These are phyloP conservation scores for Hymenoscyphus albidus DNA, from an alignment of 2,329 filamentous ascomycete species.

Conservation along the genomic window DNA sequence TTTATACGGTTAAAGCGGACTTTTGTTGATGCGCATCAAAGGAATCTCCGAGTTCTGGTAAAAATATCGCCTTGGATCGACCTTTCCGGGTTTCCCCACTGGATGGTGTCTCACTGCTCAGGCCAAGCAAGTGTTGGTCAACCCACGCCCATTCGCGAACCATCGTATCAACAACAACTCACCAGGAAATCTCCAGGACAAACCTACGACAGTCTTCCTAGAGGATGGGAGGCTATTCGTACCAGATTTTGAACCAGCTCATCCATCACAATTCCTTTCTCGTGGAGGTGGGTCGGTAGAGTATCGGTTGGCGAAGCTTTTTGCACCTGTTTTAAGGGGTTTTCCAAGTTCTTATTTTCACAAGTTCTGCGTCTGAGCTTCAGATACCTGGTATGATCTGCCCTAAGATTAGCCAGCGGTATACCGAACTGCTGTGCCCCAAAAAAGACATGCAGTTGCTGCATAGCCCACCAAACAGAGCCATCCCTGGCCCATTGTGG, in stretches of 20 bases:
- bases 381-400: background rate
- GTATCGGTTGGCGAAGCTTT: background rate
- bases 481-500: background rate
- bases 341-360: background rate
- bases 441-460: background rate
- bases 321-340: background rate
- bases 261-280: background rate
- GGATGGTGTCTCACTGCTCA: background rate
- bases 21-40: background rate
- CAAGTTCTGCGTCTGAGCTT: background rate
- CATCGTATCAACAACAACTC: background rate
- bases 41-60: background rate
- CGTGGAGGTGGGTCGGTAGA: background rate
- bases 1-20: background rate
- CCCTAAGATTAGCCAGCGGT: background rate
- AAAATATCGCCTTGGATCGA: background rate
- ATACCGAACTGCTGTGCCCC: background rate
- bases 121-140: background rate
- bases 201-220: background rate
- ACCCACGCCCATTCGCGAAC: background rate
- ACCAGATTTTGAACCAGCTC: background rate
- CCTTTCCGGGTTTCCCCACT: background rate
- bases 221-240: background rate
- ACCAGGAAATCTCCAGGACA: background rate
- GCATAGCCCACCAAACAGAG: slow-evolving; percentile 1